Evolutionary conservation across 2,329 filamentous ascomycete genomes (phyloP).

Genomic region (Claviceps sorghi): DNA sequence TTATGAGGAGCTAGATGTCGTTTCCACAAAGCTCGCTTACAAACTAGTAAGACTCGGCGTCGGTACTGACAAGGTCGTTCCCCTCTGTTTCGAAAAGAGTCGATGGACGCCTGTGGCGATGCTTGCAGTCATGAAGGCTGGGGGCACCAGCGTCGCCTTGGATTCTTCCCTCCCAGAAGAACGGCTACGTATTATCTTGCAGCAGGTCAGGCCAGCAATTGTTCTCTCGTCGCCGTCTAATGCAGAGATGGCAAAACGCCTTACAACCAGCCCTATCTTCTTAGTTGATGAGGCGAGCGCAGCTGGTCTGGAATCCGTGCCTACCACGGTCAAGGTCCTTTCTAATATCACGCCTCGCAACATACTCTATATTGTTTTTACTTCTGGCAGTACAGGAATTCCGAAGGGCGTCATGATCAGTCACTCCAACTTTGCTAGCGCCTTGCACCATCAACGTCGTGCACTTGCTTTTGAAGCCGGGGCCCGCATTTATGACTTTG

Average conservation of each 20-base stretch:
- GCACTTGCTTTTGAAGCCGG: background rate
- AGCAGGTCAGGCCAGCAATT: constrained; percentile 2
- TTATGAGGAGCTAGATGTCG: constrained; percentile 17
- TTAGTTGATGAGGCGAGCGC: background rate
- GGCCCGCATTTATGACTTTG: constrained; percentile 6
- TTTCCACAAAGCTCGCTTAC: constrained; percentile 7
- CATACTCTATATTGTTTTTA: constrained; percentile 5
- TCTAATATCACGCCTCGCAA: background rate
- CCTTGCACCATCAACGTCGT: constrained; percentile 1
- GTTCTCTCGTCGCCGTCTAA: constrained; percentile 5
- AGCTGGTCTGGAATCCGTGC: background rate
- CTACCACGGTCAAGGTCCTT: background rate
- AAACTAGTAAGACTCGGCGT: constrained; percentile 4
- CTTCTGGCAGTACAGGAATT: constrained; percentile 11
- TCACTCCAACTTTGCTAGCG: constrained; percentile 4
- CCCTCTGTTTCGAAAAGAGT: constrained; percentile 16
- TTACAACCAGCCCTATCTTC: background rate
- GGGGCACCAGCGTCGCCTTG: constrained; percentile 14
- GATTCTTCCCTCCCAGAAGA: constrained; percentile 11
- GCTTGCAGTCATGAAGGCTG: constrained; percentile 15
- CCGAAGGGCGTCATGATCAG: constrained; percentile 10
- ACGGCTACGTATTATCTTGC: constrained; percentile 7
- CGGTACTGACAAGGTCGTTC: constrained; percentile 8
- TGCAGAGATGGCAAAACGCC: background rate
- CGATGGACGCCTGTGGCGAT: constrained; percentile 11